Evolutionary conservation across 345 rosid species (phyloP).

Genomic region (Trapa bicornis): DNA sequence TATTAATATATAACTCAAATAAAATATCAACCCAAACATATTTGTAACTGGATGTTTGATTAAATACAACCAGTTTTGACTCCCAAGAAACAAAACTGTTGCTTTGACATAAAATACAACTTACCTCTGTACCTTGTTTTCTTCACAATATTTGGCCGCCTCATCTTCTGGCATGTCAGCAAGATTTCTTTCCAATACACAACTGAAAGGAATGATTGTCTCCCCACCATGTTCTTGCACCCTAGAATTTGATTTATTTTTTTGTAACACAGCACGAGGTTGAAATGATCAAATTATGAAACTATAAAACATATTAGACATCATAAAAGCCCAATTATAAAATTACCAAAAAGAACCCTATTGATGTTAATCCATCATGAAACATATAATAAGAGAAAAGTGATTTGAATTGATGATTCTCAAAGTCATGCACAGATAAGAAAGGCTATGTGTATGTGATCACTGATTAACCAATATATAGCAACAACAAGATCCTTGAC

Average conservation of each 20-base stretch:
- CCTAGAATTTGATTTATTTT: slow-evolving; percentile 30
- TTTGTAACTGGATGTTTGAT: not conserved
- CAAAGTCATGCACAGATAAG: not conserved
- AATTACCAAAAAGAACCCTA: not conserved
- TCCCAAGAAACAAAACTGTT: not conserved
- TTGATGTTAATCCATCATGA: not conserved
- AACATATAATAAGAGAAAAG: not conserved
- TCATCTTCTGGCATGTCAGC: slow-evolving; percentile 72
- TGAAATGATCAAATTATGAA: not conserved
- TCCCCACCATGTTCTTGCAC: slow-evolving; percentile 96
- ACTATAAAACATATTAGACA: not conserved
- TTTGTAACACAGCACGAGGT: not conserved
- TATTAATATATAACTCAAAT: not conserved
- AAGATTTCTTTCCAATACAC: slow-evolving; percentile 61
- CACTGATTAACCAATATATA: not conserved
- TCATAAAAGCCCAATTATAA: not conserved
- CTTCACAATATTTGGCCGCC: slow-evolving; percentile 80
- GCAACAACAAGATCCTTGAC: slow-evolving; percentile 1
- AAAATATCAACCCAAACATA: not conserved
- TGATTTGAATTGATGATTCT: not conserved
- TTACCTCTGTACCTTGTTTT: slow-evolving; percentile 91
- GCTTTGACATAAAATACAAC: slow-evolving; percentile 9
- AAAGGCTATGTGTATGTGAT: not conserved
- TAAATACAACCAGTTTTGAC: not conserved
- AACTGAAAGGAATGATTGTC: slow-evolving; percentile 87